Evolutionary conservation across 495 filamentous ascomycete genomes (phyloP), one percentile per base, ranked within the genome.

Genomic region (Aspergillus cavernicola): DNA sequence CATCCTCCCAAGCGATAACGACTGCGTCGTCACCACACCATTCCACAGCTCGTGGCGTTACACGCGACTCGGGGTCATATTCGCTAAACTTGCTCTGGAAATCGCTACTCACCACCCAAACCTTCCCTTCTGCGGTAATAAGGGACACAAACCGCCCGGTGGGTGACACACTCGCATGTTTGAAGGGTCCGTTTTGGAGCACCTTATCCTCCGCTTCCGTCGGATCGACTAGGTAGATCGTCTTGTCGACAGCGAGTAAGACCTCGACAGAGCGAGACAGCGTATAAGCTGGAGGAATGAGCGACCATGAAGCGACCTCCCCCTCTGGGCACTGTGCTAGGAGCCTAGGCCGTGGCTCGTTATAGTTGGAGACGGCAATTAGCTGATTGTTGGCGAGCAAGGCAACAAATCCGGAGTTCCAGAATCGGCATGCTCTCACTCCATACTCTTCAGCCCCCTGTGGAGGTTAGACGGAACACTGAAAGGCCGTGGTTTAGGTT

Each of bases 21-120:
- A 97, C 90, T 6, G 90, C 88, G 69, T 97, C 90, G 53, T 96
- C 95, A 13, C 93, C 92, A 68, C 93, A 97, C 93, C 93, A 98
- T 56, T 90, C 84, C 45, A 98, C 78, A 49, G 92, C 85, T 61
- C 89, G 90, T 1, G 93, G 95, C 1, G 84, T 75, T n/a, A 87
- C 92, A 59, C 84, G 88, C 20, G 87, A 88, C 52, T 82, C 84
- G 0, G 91, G 91, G 66, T 96, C 87, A 65, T 97, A 90, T 65
- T 98, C 92, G 65, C 88, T 92, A 53, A 95, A 74, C 52, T 92
- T 87, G 56, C 84, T 87, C 65, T 95, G 89, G 68, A 97, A 97
- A 64, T 97, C 92, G 53, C 87, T 89, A 57, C 85, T 93, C 51
- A 97, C 92, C 33, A 97, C 90, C 81, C 91, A 96, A 22, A 93